phyloP scores from a whole-genome alignment of 2,329 filamentous ascomycete genomes.

The Fusarium abutilonis region DNA sequence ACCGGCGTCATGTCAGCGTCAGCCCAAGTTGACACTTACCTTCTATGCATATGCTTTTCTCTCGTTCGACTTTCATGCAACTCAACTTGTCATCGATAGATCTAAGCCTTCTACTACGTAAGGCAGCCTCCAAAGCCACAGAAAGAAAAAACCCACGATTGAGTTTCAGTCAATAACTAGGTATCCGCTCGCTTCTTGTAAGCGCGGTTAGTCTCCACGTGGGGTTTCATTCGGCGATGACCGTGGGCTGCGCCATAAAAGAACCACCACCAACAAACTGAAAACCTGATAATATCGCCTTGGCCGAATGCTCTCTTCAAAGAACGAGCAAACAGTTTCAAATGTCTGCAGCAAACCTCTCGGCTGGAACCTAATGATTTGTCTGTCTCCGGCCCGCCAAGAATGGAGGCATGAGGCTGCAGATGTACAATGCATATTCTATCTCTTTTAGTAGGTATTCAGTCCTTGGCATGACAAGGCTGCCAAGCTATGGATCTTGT shows the following conservation, averaged over 20 bases:
- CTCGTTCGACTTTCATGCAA: not conserved
- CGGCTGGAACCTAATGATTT: not conserved
- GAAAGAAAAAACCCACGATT: conserved; percentile 9
- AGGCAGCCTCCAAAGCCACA: conserved; percentile 13
- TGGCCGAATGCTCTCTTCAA: conserved; percentile 1
- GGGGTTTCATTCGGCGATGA: conserved; percentile 40
- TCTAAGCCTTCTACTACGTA: not conserved
- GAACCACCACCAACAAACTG: conserved; percentile 8
- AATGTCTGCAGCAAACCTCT: not conserved
- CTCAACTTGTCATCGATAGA: conserved; percentile 30
- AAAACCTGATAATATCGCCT: conserved; percentile 14
- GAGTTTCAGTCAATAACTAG: conserved; percentile 22
- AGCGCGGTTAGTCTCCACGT: conserved; percentile 42
- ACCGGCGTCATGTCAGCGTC: conserved; percentile 38
- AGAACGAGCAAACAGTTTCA: not conserved
- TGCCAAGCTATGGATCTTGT: conserved; percentile 10
- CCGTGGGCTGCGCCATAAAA: conserved; percentile 24
- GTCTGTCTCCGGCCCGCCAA: conserved; percentile 1
- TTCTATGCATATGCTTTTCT: not conserved
- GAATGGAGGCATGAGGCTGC: not conserved
- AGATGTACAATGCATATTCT: conserved; percentile 26
- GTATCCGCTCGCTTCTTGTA: conserved; percentile 32
- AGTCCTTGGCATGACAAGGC: conserved; percentile 11
- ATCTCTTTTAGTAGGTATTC: conserved; percentile 5
- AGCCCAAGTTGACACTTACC: conserved; percentile 23